phyloP scores from a whole-genome alignment of 495 filamentous ascomycete genomes.

The Trichoderma virens region DNA sequence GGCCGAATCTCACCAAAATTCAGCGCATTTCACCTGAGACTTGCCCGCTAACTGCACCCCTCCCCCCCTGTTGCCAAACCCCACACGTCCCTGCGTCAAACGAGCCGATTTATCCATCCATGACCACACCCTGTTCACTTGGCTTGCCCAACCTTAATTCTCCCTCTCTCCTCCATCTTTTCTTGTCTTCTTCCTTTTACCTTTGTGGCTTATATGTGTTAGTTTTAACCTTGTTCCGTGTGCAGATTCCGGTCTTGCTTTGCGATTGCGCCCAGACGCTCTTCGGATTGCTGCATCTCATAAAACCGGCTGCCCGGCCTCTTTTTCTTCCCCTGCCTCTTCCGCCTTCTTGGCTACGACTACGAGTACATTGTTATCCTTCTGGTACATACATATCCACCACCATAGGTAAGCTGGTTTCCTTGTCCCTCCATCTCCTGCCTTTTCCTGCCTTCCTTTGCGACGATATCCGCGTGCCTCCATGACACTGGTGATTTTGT shows the following conservation, averaged over 20 bases:
- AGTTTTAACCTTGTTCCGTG: constrained; percentile 7
- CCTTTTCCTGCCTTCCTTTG: constrained; percentile 6
- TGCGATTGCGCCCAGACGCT: too few species aligned
- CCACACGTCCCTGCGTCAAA: constrained; percentile 7
- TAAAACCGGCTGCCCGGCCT: too few species aligned
- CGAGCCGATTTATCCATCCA: constrained; percentile 13
- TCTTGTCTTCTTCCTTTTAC: background rate
- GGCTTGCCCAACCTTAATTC: background rate
- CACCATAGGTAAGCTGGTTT: background rate
- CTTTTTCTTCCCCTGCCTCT: background rate
- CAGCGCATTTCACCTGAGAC: background rate
- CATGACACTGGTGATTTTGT: constrained; percentile 2
- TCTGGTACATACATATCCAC: background rate
- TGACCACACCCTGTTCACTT: constrained; percentile 4
- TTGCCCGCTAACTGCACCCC: background rate
- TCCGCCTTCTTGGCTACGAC: background rate
- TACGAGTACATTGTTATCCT: background rate
- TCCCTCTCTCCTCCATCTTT: constrained; percentile 6
- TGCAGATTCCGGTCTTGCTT: constrained; percentile 6
- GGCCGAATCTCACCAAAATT: background rate
- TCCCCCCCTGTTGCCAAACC: background rate
- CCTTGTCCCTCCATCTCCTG: constrained; percentile 5
- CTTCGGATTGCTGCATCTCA: too few species aligned
- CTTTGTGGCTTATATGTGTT: background rate
- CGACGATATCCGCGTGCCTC: constrained; percentile 8